These are phyloP conservation scores for Colletotrichum tropicicola DNA, from an alignment of 2,329 filamentous ascomycete species.

Conservation along the genomic window DNA sequence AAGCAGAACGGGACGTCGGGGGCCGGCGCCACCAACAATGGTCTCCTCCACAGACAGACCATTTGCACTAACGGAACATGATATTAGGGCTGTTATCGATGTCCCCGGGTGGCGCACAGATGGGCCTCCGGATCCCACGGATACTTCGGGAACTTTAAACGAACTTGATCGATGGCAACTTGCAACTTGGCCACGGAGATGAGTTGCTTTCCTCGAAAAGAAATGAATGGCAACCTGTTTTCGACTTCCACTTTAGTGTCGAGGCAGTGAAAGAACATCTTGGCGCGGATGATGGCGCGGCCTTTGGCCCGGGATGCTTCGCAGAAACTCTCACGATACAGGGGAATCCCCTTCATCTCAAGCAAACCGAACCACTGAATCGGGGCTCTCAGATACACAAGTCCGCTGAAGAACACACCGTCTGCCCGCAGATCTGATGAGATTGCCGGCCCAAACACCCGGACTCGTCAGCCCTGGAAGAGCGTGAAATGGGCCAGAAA, in stretches of 20 bases:
- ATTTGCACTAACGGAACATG: neutral
- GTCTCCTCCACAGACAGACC: neutral
- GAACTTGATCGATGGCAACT: neutral
- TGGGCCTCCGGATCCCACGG: neutral
- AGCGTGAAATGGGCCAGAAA: neutral
- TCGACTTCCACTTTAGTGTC: neutral
- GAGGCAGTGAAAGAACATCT: neutral
- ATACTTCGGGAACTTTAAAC: conserved; percentile 17
- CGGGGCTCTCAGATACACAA: neutral
- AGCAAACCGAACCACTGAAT: neutral
- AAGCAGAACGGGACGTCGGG: neutral
- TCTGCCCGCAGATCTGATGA: neutral
- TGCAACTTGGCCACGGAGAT: neutral
- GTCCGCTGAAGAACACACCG: neutral
- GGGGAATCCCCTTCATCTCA: neutral
- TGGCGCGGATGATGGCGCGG: neutral
- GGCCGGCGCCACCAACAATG: no score
- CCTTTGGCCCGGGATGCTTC: neutral
- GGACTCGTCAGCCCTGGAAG: neutral
- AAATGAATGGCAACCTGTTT: neutral
- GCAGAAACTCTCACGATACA: no score
- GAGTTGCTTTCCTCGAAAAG: neutral
- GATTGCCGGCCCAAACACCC: neutral
- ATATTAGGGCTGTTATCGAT: neutral
- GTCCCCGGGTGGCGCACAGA: conserved; percentile 6